Percentiles rank a stretch among this genome's conserved stretches.
These are phyloP conservation scores for Sporisorium scitamineum DNA, from an alignment of 1,284 basidiomycete species.

Conservation along the genomic window DNA sequence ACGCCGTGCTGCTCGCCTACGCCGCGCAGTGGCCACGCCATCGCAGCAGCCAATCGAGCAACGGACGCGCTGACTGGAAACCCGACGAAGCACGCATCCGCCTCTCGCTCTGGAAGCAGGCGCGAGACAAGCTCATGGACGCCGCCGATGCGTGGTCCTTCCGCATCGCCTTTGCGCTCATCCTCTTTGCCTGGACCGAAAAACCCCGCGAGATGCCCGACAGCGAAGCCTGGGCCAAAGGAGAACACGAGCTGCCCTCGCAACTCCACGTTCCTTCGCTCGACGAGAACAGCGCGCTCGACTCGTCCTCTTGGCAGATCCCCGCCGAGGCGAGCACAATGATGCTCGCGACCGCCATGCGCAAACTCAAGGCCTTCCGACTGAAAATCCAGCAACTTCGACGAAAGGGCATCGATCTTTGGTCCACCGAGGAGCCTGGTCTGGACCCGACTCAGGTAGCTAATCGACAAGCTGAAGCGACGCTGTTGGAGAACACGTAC, in stretches of 20 bases:
- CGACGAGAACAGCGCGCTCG: slow-evolving; percentile 43
- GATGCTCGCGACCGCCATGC: slow-evolving; percentile 48
- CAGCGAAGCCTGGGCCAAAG: slow-evolving; percentile 20
- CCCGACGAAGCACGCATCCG: slow-evolving; percentile 39
- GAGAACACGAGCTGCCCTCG: slow-evolving; percentile 21
- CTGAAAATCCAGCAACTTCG: slow-evolving; percentile 37
- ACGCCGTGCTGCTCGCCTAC: slow-evolving; percentile 41
- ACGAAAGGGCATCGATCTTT: slow-evolving; percentile 40
- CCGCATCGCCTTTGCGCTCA: slow-evolving; percentile 45
- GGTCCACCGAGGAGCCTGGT: slow-evolving; percentile 25
- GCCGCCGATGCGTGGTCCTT: slow-evolving; percentile 42
- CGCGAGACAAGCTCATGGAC: slow-evolving; percentile 47
- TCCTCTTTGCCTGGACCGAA: slow-evolving; percentile 50
- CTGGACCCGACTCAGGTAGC: slow-evolving; percentile 23
- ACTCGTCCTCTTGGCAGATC: slow-evolving; percentile 41
- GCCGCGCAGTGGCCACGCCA: slow-evolving; percentile 45
- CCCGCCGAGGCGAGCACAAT: slow-evolving; percentile 41
- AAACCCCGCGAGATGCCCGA: slow-evolving; percentile 42
- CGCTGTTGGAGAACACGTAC: slow-evolving; percentile 39
- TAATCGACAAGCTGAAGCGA: slow-evolving; percentile 19
- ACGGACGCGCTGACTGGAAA: slow-evolving; percentile 8
- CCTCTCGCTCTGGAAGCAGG: slow-evolving; percentile 39
- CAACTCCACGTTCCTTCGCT: slow-evolving; percentile 32
- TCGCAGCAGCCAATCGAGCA: slow-evolving; percentile 6
- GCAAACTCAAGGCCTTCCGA: slow-evolving; percentile 42